phyloP scores from a whole-genome alignment of 2,329 filamentous ascomycete species.

The Calonectria naviculata region DNA sequence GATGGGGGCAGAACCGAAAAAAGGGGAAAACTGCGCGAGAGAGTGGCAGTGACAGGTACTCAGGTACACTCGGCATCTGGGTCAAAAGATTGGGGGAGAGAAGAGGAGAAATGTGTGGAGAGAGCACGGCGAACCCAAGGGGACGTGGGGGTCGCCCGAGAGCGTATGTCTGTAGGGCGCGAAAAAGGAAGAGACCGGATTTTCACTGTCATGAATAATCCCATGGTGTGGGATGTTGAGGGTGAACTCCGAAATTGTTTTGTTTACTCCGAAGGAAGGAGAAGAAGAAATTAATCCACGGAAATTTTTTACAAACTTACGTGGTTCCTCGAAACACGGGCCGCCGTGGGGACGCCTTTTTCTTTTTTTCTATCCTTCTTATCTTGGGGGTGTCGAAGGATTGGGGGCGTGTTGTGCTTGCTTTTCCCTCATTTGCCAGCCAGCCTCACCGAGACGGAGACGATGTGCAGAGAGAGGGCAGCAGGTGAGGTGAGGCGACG shows the following conservation, averaged over 20 bases:
- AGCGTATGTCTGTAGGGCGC: neutral
- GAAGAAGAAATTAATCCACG: neutral
- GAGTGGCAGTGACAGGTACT: neutral
- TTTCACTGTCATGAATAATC: neutral
- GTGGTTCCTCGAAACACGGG: neutral
- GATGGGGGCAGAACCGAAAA: constrained; percentile 13
- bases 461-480: neutral
- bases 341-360: neutral
- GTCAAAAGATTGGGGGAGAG: constrained; percentile 24
- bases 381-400: neutral
- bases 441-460: neutral
- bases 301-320: neutral
- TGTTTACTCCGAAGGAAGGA: neutral
- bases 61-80: constrained; percentile 10
- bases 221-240: neutral
- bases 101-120: constrained; percentile 30
- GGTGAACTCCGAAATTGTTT: neutral
- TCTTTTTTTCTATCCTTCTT: neutral
- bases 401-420: neutral
- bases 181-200: neutral
- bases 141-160: neutral
- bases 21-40: neutral
- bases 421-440: neutral
- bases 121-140: neutral
- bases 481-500: neutral